These are phyloP conservation scores for Suhomyces taliae DNA, from an alignment of 1,139 yeast genomes.

Conservation along the genomic window DNA sequence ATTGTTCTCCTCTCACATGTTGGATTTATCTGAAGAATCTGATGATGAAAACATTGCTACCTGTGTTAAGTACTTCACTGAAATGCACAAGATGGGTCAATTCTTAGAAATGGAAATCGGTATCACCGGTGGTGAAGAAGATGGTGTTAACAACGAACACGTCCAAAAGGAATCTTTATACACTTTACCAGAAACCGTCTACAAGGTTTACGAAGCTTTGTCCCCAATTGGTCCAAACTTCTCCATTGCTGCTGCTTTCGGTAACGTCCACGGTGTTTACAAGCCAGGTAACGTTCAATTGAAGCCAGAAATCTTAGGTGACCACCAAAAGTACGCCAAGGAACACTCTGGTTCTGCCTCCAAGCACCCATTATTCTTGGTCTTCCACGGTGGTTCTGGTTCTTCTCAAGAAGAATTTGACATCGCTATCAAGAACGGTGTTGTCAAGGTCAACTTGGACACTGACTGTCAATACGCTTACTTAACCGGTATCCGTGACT, in stretches of 20 bases:
- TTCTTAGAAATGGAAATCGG: conserved; percentile 99
- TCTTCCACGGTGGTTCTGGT: conserved; percentile 99
- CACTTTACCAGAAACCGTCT: conserved; percentile 96
- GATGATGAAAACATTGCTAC: conserved; percentile 94
- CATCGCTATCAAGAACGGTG: conserved; percentile 90
- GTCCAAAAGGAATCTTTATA: conserved; percentile 85
- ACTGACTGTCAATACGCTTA: conserved; percentile 99
- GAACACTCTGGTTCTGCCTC: conserved; percentile 55
- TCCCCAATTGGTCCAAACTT: conserved; percentile 94
- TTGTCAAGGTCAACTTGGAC: conserved; percentile 98
- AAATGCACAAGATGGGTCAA: conserved; percentile 93
- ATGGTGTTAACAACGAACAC: conserved; percentile 98
- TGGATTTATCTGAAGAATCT: conserved; percentile 94
- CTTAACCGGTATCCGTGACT: conserved; percentile 95
- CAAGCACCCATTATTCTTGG: conserved; percentile 86
- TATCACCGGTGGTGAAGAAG: conserved; percentile 99
- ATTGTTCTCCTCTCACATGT: conserved; percentile 97
- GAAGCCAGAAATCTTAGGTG: conserved; percentile 91
- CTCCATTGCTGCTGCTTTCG: conserved; percentile 99
- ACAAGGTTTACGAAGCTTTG: conserved; percentile 85
- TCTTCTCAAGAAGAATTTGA: conserved; percentile 89
- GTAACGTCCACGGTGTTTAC: conserved; percentile 99
- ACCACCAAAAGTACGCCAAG: conserved; percentile 87
- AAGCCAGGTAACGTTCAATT: conserved; percentile 98
- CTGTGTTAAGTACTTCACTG: conserved; percentile 92